These are phyloP conservation scores for Phytophthora hybrid DNA, from an alignment of 352 stramenopile genomes.

Conservation along the genomic window DNA sequence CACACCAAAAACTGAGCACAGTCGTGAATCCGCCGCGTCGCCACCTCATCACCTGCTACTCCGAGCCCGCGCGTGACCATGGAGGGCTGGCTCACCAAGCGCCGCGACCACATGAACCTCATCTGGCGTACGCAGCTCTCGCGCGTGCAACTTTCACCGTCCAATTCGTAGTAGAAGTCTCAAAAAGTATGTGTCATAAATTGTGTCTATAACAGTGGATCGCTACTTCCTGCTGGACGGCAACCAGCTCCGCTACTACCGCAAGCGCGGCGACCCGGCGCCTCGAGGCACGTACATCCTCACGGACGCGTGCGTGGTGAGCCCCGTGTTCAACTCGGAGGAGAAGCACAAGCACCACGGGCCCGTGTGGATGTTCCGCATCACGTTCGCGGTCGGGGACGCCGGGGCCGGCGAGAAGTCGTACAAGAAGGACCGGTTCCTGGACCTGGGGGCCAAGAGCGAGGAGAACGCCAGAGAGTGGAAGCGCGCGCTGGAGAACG, in stretches of 20 bases:
- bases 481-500: constrained; percentile 83
- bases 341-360: constrained; percentile 91
- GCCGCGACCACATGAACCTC: constrained; percentile 91
- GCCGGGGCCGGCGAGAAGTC: constrained; percentile 74
- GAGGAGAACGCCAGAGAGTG: constrained; percentile 84
- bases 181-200: constrained; percentile 25
- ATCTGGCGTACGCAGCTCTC: constrained; percentile 79
- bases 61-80: constrained; percentile 43
- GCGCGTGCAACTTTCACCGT: background rate
- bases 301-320: constrained; percentile 82
- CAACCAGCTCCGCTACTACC: constrained; percentile 89
- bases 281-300: constrained; percentile 88
- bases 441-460: constrained; percentile 88
- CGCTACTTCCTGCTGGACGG: constrained; percentile 90
- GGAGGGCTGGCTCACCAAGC: constrained; percentile 91
- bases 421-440: constrained; percentile 90
- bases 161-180: constrained; percentile 1
- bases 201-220: constrained; percentile 60
- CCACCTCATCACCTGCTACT: constrained; percentile 2
- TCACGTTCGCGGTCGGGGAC: constrained; percentile 83
- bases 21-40: constrained; percentile 27
- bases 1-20: constrained; percentile 14
- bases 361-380: constrained; percentile 91
- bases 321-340: constrained; percentile 86
- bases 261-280: constrained; percentile 84